Base-by-base conservation (phyloP, 1,284 basidiomycete genomes). In the Cryptococcus amylolentus region DNA sequence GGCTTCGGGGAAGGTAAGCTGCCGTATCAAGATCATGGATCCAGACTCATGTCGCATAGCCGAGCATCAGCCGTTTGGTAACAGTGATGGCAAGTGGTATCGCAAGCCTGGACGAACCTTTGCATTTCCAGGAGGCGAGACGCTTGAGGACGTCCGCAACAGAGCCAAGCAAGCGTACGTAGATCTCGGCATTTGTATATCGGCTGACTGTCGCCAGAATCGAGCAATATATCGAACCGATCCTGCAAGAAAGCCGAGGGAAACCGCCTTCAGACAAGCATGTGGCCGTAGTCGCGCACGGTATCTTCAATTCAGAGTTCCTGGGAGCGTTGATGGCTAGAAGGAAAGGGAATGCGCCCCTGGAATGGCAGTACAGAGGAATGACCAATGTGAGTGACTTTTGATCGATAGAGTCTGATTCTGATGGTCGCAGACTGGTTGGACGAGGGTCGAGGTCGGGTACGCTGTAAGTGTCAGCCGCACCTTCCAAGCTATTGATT, bases 361-460 rank as follows among this genome's bases (percentile, higher is more conserved):
- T 71, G 0, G 66, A 69, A 8, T 78, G 79, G 69, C 64, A 69
- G 14, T 78, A 77, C 45, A 67, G 72, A 16, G 73, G 78, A 3
- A 79, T 81, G 72, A 73, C 76, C 13, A 81, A 81, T 62, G 72
- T 72, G 44, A 45, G 71, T 52, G 27, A 4, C 26, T 5, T 12
- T 35, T 7, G 39, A 57, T 37, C 51, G 41, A n/a, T 20, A 23
- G 5, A 4, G 23, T 16, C 35, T n/a, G 31, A 38, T 39, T 10
- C 23, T 23, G 2, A 18, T 46, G 16, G 20, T 18, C 10, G 38
- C 42, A 76, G 69, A 81, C 80, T 6, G 80, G 77, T 0, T 81
- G 80, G 80, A 78, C 74, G 0, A 64, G 78, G 37, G 52, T 78
- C 44, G 76, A 81, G 58, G 47, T 81, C 5, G 78, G 71, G 6